Evolutionary conservation across 345 rosid genomes (phyloP), one percentile per base, ranked within the genome.

Genomic region (Rhodomyrtus tomentosa): DNA sequence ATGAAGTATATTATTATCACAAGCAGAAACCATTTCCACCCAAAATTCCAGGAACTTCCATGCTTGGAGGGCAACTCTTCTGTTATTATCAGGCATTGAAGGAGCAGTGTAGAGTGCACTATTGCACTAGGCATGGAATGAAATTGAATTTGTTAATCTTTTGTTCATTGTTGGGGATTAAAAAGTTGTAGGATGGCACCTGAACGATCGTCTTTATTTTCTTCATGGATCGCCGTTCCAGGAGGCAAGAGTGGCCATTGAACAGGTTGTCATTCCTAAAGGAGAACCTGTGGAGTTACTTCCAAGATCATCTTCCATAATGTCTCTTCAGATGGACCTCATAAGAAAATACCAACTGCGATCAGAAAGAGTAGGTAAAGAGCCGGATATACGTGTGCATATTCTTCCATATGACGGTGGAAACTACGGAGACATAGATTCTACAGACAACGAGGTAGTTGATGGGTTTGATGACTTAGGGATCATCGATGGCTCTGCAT

Each of bases 191-290:
- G 74, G 18, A 59, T 36, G 40, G 79, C 45, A 9, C 45, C 45
- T 36, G 45, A 68, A 68, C 45, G 4, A 18, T 68, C 6, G 1
- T 80, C 4, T 73, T 80, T 80, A 24, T 15, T 80, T 80, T 80
- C 82, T 12, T 53, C 32, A 42, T 20, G 52, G 54, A 40, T 29
- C n/a, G 12, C n/a, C 45, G 76, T 36, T 85, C 68, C 93, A 95
- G 99, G 98, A 96, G 91, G 96, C 94, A 27, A 91, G 98, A 85
- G 86, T 95, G 82, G 96, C 98, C 6, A 93, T 95, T 55, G 95
- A 95, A 89, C 90, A 92, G 84, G 91, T 92, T 81, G 98, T 95
- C 62, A 93, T 96, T 76, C 96, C 94, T 9, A 89, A 91, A 83
- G 94, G 89, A 38, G 93, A 96, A 90, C 74, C 92, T 16, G 92